A percentile compares a stretch with the other conserved stretches of the same genome.
Conservation (phyloP, 2,329 filamentous ascomycete genomes). For the Cyclaneusma minus region DNA sequence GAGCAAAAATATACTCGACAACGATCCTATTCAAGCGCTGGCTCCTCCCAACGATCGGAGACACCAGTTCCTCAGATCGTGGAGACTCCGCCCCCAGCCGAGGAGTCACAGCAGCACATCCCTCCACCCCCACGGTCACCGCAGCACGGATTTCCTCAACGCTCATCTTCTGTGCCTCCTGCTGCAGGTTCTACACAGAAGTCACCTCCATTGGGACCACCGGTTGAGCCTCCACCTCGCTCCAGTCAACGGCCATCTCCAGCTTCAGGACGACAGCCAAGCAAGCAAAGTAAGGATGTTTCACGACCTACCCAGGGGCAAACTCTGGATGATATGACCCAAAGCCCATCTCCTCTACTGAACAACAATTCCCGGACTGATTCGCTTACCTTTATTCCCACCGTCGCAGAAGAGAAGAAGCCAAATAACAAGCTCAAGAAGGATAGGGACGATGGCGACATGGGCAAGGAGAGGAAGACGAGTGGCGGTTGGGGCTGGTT, state of each 20-base stretch:
- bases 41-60: slow-evolving; percentile 18
- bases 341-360: slow-evolving; percentile 51
- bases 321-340: slow-evolving; percentile 48
- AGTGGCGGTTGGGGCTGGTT: slow-evolving; percentile 76
- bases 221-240: slow-evolving; percentile 30
- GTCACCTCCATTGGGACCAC: slow-evolving; percentile 29
- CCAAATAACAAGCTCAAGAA: slow-evolving; percentile 62
- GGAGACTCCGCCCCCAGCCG: slow-evolving; percentile 26
- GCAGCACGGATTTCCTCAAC: no score
- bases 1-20: slow-evolving; percentile 2
- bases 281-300: slow-evolving; percentile 7
- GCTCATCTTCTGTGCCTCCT: no score
- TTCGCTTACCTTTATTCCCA: slow-evolving; percentile 66
- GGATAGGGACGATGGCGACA: slow-evolving; percentile 48
- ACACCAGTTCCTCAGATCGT: slow-evolving; percentile 39
- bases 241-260: slow-evolving; percentile 24
- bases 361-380: slow-evolving; percentile 61
- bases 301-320: slow-evolving; percentile 24
- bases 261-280: slow-evolving; percentile 17
- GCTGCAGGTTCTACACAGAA: no score
- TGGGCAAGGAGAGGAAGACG: slow-evolving; percentile 51
- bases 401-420: slow-evolving; percentile 58
- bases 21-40: slow-evolving; percentile 5
- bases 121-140: not conserved
- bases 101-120: slow-evolving; percentile 6